Evolutionary conservation across 768 basidiomycete genomes (phyloP).

Genomic region (Tephrocybe rancida): DNA sequence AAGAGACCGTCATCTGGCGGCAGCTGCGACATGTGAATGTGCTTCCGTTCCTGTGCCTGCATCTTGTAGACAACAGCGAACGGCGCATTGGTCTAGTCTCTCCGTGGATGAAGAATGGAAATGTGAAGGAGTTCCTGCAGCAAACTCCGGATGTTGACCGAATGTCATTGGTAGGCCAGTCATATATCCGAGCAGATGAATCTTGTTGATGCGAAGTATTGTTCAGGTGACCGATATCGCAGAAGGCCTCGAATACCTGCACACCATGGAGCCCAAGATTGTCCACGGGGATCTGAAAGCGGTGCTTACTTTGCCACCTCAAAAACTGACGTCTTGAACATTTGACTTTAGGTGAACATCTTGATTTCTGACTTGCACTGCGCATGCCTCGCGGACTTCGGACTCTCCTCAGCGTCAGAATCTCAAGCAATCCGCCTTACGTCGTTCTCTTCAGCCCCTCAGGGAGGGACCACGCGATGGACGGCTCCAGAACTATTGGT

Average conservation of each 20-base stretch:
- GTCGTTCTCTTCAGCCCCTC: constrained; percentile 5
- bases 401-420: constrained; percentile 17
- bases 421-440: constrained; percentile 15
- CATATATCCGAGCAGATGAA: no score
- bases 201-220: no score
- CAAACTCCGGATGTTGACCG: constrained; percentile 6
- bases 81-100: constrained; percentile 16
- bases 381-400: constrained; percentile 23
- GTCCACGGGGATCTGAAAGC: constrained; percentile 20
- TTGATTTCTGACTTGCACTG: constrained; percentile 16
- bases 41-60: constrained; percentile 16
- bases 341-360: constrained; percentile 16
- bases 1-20: constrained; percentile 16
- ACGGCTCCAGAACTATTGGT: constrained; percentile 19
- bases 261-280: constrained; percentile 14
- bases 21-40: constrained; percentile 17
- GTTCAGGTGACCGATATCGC: constrained; percentile 17
- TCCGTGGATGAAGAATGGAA: constrained; percentile 19
- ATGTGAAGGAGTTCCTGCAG: constrained; percentile 9
- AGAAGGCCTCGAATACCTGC: constrained; percentile 12
- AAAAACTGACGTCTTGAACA: no score
- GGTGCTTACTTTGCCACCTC: not conserved
- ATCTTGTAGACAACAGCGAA: constrained; percentile 11
- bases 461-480: constrained; percentile 19
- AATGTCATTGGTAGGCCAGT: constrained; percentile 12